These are phyloP conservation scores for Ottelia alismoides DNA, from an alignment of 106 monocot genomes.

Conservation along the genomic window DNA sequence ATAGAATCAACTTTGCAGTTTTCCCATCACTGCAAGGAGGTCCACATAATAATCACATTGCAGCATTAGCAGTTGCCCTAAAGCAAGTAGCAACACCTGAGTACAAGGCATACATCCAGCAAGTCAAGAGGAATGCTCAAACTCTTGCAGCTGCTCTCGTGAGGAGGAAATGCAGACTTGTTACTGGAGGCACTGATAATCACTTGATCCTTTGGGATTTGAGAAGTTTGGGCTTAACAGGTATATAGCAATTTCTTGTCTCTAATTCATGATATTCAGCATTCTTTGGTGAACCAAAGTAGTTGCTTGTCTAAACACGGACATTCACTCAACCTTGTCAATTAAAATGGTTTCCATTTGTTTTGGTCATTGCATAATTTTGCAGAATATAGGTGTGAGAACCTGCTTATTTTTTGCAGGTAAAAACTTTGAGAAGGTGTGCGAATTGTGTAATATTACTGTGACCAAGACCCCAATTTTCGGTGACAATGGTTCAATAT, in stretches of 20 bases:
- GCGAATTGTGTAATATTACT: slow-evolving; percentile 86
- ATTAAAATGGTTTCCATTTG: too few relatives aligned
- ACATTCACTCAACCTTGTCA: too few relatives aligned
- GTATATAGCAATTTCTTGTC: too few relatives aligned
- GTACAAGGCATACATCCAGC: slow-evolving; percentile 78
- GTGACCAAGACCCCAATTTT: slow-evolving; percentile 93
- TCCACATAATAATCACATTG: slow-evolving; percentile 88
- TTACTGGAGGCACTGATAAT: slow-evolving; percentile 85
- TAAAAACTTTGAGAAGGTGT: slow-evolving; percentile 95
- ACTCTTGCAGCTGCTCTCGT: slow-evolving; percentile 58
- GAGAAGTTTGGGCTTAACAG: slow-evolving; percentile 76
- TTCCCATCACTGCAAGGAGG: slow-evolving; percentile 90
- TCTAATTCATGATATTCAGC: slow-evolving; percentile 11
- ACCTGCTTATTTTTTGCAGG: slow-evolving; percentile 47
- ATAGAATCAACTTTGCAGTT: slow-evolving; percentile 78
- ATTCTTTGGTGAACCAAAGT: neutral
- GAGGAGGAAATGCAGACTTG: slow-evolving; percentile 71
- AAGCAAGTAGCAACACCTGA: slow-evolving; percentile 56
- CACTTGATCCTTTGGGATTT: slow-evolving; percentile 91
- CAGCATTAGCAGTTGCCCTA: slow-evolving; percentile 77
- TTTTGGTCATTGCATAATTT: too few relatives aligned
- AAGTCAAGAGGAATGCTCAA: slow-evolving; percentile 72
- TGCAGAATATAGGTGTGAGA: too few relatives aligned
- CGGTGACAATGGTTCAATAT: slow-evolving; percentile 87
- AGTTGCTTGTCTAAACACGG: neutral